Conservation (phyloP, 2,329 filamentous ascomycete genomes). For the Aurifilum marmelostoma region DNA sequence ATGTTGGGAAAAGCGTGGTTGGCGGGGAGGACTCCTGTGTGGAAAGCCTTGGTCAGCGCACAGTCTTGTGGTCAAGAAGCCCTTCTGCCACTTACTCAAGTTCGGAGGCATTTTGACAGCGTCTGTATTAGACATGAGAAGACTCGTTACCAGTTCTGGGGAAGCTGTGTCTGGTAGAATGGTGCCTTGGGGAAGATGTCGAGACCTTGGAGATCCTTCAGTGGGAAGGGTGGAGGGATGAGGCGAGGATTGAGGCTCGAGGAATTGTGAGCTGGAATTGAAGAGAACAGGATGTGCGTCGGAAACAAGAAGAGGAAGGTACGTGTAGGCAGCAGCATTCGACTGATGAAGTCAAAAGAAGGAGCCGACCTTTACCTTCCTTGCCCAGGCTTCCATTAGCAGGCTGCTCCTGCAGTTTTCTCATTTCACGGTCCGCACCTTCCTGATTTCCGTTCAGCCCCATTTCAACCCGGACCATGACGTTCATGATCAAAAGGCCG, state of each 20-base stretch:
- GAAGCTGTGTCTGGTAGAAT: background rate
- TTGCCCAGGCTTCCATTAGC: background rate
- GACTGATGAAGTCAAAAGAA: background rate
- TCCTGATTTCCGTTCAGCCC: background rate
- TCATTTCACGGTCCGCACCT: background rate
- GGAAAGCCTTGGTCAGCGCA: background rate
- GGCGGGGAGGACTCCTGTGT: conserved; percentile 9
- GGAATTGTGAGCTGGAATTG: background rate
- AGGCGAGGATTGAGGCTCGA: background rate
- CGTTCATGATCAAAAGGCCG: too few species aligned
- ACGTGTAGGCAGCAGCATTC: background rate
- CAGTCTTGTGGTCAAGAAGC: background rate
- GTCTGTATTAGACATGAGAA: background rate
- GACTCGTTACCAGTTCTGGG: background rate
- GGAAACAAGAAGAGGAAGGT: background rate
- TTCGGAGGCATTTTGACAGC: background rate
- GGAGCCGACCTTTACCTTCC: background rate
- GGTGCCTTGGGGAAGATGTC: background rate
- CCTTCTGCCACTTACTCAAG: background rate
- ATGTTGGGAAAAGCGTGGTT: background rate
- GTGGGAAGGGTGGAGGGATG: background rate
- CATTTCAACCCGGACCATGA: too few species aligned
- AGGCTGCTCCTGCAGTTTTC: background rate
- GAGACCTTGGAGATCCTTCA: background rate
- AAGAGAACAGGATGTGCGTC: background rate